These are phyloP conservation scores for Penicillium coprophilum DNA, from an alignment of 495 filamentous ascomycete species.

Conservation along the genomic window DNA sequence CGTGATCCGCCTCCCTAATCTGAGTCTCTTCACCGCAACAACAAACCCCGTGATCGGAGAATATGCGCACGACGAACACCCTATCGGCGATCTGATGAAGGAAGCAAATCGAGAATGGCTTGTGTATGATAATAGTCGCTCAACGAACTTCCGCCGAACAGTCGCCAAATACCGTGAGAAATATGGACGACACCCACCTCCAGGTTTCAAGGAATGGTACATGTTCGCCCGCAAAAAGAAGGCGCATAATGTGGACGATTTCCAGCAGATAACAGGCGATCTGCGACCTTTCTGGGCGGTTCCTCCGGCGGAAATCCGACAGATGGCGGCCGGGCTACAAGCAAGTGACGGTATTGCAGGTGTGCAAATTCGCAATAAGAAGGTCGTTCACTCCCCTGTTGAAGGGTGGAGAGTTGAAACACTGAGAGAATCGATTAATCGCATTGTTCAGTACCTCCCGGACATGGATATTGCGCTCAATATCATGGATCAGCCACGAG, in stretches of 20 bases:
- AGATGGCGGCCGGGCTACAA: conserved; percentile 41
- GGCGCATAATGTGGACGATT: conserved; percentile 67
- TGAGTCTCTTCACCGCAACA: conserved; percentile 7
- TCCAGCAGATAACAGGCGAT: conserved; percentile 70
- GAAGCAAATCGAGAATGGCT: conserved; percentile 21
- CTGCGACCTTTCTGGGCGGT: conserved; percentile 70
- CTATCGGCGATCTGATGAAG: conserved; percentile 19
- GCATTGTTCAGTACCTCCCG: conserved; percentile 59
- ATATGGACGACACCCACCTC: conserved; percentile 70
- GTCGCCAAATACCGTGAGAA: conserved; percentile 60
- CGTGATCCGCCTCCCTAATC: conserved; percentile 10
- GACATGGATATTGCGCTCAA: conserved; percentile 74
- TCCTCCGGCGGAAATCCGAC: conserved; percentile 54
- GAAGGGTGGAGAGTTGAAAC: conserved; percentile 67
- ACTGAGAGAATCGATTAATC: conserved; percentile 56
- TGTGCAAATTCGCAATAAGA: conserved; percentile 57
- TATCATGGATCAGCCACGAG: conserved; percentile 65
- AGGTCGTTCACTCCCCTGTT: conserved; percentile 48
- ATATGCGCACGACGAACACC: conserved; percentile 21
- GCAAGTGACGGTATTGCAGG: conserved; percentile 55
- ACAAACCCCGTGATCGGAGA: conserved; percentile 10
- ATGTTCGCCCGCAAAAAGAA: conserved; percentile 59
- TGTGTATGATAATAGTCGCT: conserved; percentile 20
- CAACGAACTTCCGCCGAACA: conserved; percentile 47
- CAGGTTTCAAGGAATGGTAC: conserved; percentile 71